phyloP scores from a whole-genome alignment of 148 eudicot genomes.

The Rhododendron williamsianum region DNA sequence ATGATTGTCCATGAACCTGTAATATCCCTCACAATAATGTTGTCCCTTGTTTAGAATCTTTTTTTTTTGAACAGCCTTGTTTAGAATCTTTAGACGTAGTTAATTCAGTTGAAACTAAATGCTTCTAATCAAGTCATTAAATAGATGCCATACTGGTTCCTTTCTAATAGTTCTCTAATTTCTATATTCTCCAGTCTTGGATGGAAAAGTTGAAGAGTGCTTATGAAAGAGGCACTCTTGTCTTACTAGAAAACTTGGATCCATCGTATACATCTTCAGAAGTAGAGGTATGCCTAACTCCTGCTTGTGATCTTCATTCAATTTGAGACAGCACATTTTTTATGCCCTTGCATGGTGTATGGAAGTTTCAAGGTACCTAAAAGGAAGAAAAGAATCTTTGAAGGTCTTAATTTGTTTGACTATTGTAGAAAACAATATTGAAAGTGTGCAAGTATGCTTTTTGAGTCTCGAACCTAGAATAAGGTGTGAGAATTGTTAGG shows the following conservation, averaged over 20 bases:
- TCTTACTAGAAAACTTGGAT: conserved; percentile 45
- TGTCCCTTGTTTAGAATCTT: background rate
- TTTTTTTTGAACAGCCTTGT: background rate
- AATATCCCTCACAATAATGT: background rate
- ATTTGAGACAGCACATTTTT: background rate
- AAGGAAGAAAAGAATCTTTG: background rate
- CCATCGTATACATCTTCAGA: conserved; percentile 50
- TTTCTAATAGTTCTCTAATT: background rate
- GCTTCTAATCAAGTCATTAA: background rate
- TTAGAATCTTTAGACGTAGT: background rate
- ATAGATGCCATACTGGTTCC: background rate
- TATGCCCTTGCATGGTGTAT: background rate
- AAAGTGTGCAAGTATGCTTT: background rate
- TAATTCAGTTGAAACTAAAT: background rate
- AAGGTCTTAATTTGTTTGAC: background rate
- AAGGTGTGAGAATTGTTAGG: background rate
- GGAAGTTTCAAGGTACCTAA: background rate
- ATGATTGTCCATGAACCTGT: background rate
- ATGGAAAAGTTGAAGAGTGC: conserved; percentile 32
- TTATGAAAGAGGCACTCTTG: conserved; percentile 36
- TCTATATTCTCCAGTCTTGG: conserved; percentile 39
- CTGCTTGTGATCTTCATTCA: background rate
- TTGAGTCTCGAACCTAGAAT: background rate
- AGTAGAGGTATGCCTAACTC: conserved; percentile 34
- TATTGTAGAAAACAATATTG: background rate